Base-by-base conservation (phyloP, 1,284 basidiomycete genomes). In the Trametes hirsuta region DNA sequence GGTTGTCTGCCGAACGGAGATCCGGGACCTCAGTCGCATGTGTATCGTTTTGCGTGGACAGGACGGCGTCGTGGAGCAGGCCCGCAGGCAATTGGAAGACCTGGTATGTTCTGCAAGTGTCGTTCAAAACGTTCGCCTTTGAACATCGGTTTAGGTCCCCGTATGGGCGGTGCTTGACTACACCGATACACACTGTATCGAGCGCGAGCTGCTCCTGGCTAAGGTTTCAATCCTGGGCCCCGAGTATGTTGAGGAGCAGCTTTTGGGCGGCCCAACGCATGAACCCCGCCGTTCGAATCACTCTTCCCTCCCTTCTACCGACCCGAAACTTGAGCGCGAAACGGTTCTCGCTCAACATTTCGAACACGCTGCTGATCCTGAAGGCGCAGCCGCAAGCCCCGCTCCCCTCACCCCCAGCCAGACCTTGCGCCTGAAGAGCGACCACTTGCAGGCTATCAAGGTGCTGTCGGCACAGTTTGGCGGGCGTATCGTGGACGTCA, bases 81-180 rank as follows among this genome's bases (percentile, higher is more conserved):
- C 94, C 25, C 83, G 95, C 47, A 82, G 95, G 64, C 95, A 97
- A 70, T 84, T 98, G 15, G 95, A 98, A 70, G 95, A 98, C 72
- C 82, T 97, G 64, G 95, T 96, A 71, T 66, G 91, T 81, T 10
- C 25, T 35, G 35, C 35, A 59, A 42, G 49, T 60, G 40, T 54
- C 58, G 52, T 49, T n/a, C 24, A 15, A 6, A 6, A 4, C 6
- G 10, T 44, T 36, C 21, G 11, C 9, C 25, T 25, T 37, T 22
- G 18, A 34, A 37, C 9, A 15, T 24, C 14, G n/a, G 8, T 22
- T 12, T n/a, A 96, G 94, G 94, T 98, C 39, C 95, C 95, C 59
- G 95, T 98, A 15, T 98, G 95, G 95, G 95, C 95, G 36, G 96
- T 98, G 24, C 81, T 98, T 59, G 95, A 98, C 77, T 98, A 97